Evolutionary conservation across 768 basidiomycete species (phyloP).

Genomic region (Russula sp.): DNA sequence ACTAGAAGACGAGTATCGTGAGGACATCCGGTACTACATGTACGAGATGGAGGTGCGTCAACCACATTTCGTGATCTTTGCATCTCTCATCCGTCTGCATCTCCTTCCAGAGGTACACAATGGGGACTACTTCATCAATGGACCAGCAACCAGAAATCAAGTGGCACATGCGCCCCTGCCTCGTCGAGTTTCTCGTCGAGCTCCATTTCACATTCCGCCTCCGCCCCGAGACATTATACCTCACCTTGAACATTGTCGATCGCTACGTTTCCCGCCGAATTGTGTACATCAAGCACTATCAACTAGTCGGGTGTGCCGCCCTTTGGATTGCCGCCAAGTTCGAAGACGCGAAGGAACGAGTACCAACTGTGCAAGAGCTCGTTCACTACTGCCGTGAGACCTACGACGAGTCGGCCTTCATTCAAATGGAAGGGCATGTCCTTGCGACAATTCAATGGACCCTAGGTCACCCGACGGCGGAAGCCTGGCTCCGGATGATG

Average conservation of each 20-base stretch:
- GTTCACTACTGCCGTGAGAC: slow-evolving; percentile 93
- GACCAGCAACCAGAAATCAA: slow-evolving; percentile 98
- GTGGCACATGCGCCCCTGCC: slow-evolving; percentile 99
- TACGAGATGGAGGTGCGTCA: slow-evolving; percentile 93
- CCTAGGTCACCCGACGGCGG: slow-evolving; percentile 95
- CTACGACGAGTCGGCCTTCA: slow-evolving; percentile 95
- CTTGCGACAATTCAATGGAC: slow-evolving; percentile 95
- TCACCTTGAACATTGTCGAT: slow-evolving; percentile 98
- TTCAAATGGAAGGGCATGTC: slow-evolving; percentile 99
- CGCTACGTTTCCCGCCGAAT: slow-evolving; percentile 98
- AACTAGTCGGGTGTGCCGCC: slow-evolving; percentile 96
- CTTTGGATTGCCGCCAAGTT: slow-evolving; percentile 99
- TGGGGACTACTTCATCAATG: slow-evolving; percentile 93
- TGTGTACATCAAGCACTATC: slow-evolving; percentile 98
- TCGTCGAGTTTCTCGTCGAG: slow-evolving; percentile 98
- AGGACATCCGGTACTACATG: slow-evolving; percentile 93
- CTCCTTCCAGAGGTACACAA: slow-evolving; percentile 61
- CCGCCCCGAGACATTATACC: slow-evolving; percentile 96
- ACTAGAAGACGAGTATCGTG: slow-evolving; percentile 91
- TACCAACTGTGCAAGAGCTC: slow-evolving; percentile 92
- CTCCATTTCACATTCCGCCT: slow-evolving; percentile 97
- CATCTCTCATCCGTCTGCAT: slow-evolving; percentile 16
- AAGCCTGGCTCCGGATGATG: slow-evolving; percentile 89
- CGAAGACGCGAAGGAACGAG: slow-evolving; percentile 97
- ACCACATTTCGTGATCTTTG: slow-evolving; percentile 3